These are phyloP conservation scores for Populus trichocarpa DNA, from an alignment of 441 rosid species.

Conservation along the genomic window DNA sequence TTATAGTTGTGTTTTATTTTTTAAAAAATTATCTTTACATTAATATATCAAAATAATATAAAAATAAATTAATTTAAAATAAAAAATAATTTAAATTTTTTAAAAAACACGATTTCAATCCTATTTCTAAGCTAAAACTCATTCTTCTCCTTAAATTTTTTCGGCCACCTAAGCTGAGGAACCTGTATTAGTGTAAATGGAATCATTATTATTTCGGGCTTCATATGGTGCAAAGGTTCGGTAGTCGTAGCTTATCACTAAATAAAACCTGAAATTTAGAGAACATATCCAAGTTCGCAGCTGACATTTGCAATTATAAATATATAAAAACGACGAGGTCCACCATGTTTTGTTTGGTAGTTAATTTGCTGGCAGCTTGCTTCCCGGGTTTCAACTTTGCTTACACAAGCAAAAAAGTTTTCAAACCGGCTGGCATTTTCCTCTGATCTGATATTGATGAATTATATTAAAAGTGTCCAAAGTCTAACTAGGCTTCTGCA, in stretches of 20 bases:
- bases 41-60: no score
- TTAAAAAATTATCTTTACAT: no score
- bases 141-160: not conserved
- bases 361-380: not conserved
- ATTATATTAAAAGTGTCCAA: not conserved
- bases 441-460: not conserved
- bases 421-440: not conserved
- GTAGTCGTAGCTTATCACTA: not conserved
- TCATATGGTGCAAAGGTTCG: not conserved
- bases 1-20: no score
- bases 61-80: no score
- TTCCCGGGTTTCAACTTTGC: conserved; percentile 10
- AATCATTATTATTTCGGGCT: not conserved
- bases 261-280: not conserved
- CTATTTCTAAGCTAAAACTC: not conserved
- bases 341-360: not conserved
- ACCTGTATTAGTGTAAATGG: not conserved
- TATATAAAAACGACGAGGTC: not conserved
- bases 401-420: conserved; percentile 4
- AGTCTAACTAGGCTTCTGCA: not conserved
- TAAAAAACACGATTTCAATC: no score
- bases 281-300: not conserved
- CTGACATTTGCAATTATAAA: not conserved
- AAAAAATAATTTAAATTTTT: no score
- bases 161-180: not conserved